These are phyloP conservation scores for Amanita pseudoporphyria DNA, from an alignment of 768 basidiomycete genomes.

Conservation along the genomic window DNA sequence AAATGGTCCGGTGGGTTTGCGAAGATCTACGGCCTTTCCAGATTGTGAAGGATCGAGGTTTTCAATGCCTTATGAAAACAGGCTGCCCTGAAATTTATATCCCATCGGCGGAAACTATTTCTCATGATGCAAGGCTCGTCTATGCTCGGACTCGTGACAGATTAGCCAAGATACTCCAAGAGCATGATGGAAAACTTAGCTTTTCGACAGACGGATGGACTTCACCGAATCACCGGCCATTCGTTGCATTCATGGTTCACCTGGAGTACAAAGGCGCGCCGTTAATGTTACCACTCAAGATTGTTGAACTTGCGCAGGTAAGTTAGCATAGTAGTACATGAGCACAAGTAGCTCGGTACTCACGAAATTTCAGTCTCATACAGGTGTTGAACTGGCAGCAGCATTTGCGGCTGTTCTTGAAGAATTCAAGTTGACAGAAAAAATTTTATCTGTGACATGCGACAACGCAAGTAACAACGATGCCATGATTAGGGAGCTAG, in stretches of 20 bases:
- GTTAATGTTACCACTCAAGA: slow-evolving; percentile 21
- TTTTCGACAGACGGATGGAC: slow-evolving; percentile 6
- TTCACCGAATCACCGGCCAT: neutral
- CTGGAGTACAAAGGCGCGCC: slow-evolving; percentile 19
- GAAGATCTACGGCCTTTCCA: slow-evolving; percentile 10
- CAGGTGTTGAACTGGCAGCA: slow-evolving; percentile 3
- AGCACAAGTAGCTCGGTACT: neutral
- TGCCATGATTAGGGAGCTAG: slow-evolving; percentile 22
- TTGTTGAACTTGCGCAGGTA: slow-evolving; percentile 25
- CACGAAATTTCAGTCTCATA: slow-evolving; percentile 3
- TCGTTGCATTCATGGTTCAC: slow-evolving; percentile 20
- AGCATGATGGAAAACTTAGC: neutral
- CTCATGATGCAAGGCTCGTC: slow-evolving; percentile 7
- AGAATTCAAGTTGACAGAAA: slow-evolving; percentile 10
- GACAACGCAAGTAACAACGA: too few relatives aligned
- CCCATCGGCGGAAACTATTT: neutral
- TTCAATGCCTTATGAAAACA: slow-evolving; percentile 1
- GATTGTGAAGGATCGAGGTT: slow-evolving; percentile 9
- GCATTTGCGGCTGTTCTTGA: slow-evolving; percentile 8
- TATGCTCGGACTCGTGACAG: slow-evolving; percentile 7
- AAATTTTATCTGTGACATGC: too few relatives aligned
- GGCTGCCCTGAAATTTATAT: neutral
- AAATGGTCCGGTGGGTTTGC: slow-evolving; percentile 9
- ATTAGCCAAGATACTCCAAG: slow-evolving; percentile 9
- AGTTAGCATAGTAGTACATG: neutral